These are phyloP conservation scores for Leishmania martiniquensis DNA, from an alignment of 208 protist genomes.

Conservation along the genomic window DNA sequence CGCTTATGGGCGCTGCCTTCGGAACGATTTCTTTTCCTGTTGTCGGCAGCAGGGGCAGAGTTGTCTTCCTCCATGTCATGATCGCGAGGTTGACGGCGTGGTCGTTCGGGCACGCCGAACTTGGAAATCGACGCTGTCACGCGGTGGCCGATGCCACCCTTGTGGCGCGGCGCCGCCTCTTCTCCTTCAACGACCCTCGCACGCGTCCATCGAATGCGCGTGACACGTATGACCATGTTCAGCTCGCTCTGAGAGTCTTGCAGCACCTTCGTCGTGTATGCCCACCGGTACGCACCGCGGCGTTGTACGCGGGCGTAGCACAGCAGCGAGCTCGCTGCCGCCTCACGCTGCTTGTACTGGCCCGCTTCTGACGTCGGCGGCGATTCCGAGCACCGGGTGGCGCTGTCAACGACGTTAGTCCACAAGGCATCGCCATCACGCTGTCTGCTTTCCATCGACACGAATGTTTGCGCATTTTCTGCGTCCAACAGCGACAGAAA, in stretches of 20 bases:
- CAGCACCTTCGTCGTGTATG: constrained; percentile 46
- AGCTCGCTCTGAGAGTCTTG: constrained; percentile 63
- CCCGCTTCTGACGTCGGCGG: constrained; percentile 4
- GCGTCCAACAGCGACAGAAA: constrained; percentile 66
- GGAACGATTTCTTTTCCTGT: background rate
- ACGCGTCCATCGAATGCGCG: constrained; percentile 61
- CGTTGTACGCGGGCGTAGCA: constrained; percentile 35
- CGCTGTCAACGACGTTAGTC: constrained; percentile 13
- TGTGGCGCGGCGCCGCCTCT: background rate
- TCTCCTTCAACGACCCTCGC: background rate
- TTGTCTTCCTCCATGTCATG: background rate
- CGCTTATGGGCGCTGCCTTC: background rate
- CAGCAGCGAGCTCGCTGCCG: constrained; percentile 22
- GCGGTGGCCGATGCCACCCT: background rate
- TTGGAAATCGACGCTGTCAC: background rate
- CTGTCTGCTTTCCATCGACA: constrained; percentile 10
- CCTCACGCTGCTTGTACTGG: constrained; percentile 20
- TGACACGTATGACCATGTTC: constrained; percentile 66
- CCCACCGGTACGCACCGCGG: constrained; percentile 50
- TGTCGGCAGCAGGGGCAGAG: background rate
- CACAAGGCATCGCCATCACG: constrained; percentile 22
- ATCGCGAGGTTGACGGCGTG: background rate
- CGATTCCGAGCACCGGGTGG: constrained; percentile 6
- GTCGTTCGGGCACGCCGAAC: background rate
- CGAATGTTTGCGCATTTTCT: constrained; percentile 48